These are phyloP conservation scores for Graphilbum fragrans DNA, from an alignment of 2,329 filamentous ascomycete genomes.

Conservation along the genomic window DNA sequence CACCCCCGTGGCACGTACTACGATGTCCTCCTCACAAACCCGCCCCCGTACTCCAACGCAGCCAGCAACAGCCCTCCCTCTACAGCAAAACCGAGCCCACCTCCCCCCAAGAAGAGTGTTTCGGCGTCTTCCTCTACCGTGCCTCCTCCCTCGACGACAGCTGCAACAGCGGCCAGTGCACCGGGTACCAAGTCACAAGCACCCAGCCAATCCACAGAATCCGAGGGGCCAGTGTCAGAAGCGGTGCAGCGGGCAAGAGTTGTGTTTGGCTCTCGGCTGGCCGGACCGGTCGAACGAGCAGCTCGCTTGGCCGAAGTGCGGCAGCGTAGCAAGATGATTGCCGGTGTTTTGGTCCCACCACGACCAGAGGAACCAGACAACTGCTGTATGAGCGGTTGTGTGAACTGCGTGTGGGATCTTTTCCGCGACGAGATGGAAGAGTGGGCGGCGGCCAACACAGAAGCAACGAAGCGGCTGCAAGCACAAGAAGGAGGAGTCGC, in stretches of 20 bases:
- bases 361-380: conserved; percentile 86
- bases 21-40: conserved; percentile 38
- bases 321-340: conserved; percentile 51
- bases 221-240: conserved; percentile 16
- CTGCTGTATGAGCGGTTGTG: conserved; percentile 98
- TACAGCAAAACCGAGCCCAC: neutral
- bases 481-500: conserved; percentile 19
- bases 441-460: conserved; percentile 56
- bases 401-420: conserved; percentile 92
- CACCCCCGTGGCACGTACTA: conserved; percentile 47
- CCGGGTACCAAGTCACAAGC: too few species aligned
- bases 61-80: conserved; percentile 31
- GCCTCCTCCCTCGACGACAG: neutral
- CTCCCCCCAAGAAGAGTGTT: neutral
- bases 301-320: conserved; percentile 46
- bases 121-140: neutral
- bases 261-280: conserved; percentile 71
- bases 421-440: conserved; percentile 88
- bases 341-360: conserved; percentile 73
- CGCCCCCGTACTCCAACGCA: conserved; percentile 24
- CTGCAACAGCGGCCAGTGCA: conserved; percentile 12
- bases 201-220: neutral
- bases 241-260: conserved; percentile 45
- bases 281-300: conserved; percentile 58
- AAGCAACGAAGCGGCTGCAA: conserved; percentile 46